Base-by-base conservation (phyloP, 2,329 filamentous ascomycete species). In the Ophiostoma populinum region DNA sequence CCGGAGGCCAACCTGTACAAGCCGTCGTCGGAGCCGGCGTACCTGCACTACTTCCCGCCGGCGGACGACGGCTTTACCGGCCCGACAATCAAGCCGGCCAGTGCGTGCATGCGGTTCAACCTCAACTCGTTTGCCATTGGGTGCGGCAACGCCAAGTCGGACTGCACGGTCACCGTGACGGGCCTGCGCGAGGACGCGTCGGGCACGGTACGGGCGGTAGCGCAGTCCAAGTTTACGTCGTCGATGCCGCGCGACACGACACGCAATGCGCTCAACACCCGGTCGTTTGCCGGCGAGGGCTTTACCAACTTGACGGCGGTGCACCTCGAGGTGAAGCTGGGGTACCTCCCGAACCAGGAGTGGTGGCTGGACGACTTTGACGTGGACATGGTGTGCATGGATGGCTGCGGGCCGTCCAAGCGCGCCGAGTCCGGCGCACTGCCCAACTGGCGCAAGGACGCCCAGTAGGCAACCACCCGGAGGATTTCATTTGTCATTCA, bases 91-190 rank as follows among this genome's bases (percentile, higher is more conserved):
- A 47, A 49, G 5, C 25, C 50, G 3, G 28, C 13, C 46, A 39
- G 4, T 24, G 7, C 38, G 1, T 52, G 50, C 36, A 47, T 50
- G 32, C 56, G 51, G 8, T 61, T 61, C 34, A 42, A 48, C 32
- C 55, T 61, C 36, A 46, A 53, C 22, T 46, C 55, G 35, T 37
- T 55, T 43, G 41, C 47, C n/a, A 38, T 61, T 18, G 58, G 58
- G 3, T 61, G 58, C 41, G 48, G 55, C 32, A 55, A 55, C 2
- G 44, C 20, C 2, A 46, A 46, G 2, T 40, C 43, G 2, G 37
- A 45, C 7, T 62, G 58, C 36, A 37, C 47, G 13, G 59, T 59
- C 44, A 50, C 48, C 11, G 49, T 61, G 38, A 54, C 51, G 1
- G 56, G 55, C 3, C 32, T 54, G 18, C 46, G 38, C 11, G 31